Evolutionary conservation across 2,329 filamentous ascomycete species (phyloP), one percentile per base, ranked within the genome.

Genomic region (Venturia carpophila): DNA sequence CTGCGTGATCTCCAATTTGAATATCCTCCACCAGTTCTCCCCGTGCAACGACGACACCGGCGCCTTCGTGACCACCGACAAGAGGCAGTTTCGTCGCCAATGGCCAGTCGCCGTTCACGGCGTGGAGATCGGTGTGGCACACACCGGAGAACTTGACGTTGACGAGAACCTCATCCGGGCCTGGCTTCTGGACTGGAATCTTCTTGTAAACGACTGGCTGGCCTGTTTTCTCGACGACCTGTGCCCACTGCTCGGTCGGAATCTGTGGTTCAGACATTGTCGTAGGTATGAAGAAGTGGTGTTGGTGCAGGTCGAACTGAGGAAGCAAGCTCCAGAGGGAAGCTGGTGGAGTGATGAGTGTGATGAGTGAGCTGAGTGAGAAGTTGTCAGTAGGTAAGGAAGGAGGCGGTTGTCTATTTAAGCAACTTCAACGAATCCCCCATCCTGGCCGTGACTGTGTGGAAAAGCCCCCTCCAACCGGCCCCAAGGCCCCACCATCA

Each of bases 91-190:
- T 96, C 73, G 84, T 84, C n/a, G 80, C 76, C 63, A 96, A 78
- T 63, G 92, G 92, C 92, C 92, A 96, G 80, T 96, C 92, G 66
- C 92, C 92, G 69, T 90, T 89, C 78, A 93, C 84, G 71, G 91
- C 91, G 74, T 88, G 85, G 3, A 87, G 82, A 76, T 95, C 91
- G 43, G 91, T 95, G 81, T 95, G 91, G 83, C 91, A 96, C 70
- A 96, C 91, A 74, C 91, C 91, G 37, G 88, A 90, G 82, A 85
- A 96, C 77, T 92, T 92, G 83, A 96, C 84, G 79, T 95, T 93
- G 79, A 96, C 81, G 69, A 97, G 88, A 70, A 96, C 90, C 79
- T 97, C 90, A 79, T 96, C 92, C 63, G 92, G 88, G 27, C 87
- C 91, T 47, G 92, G 92, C 76, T 87, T 84, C 68, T 82, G 82